These are phyloP conservation scores for Hypoxylon sp. DNA, from an alignment of 2,329 filamentous ascomycete species.

Conservation along the genomic window DNA sequence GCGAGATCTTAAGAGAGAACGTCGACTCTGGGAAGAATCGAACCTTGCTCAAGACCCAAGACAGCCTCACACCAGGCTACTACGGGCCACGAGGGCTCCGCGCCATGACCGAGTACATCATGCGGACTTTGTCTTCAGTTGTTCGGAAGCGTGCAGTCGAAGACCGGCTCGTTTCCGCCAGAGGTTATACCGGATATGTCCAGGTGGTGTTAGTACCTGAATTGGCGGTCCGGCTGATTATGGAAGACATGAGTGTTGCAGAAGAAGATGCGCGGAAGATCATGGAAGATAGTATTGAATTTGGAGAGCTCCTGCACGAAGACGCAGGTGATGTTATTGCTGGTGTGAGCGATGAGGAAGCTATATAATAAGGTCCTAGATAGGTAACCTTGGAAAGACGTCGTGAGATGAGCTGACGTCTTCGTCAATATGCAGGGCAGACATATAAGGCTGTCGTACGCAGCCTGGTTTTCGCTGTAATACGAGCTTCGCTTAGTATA, in stretches of 20 bases:
- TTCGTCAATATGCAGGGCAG: not conserved
- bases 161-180: slow-evolving; percentile 75
- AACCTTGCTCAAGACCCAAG: slow-evolving; percentile 71
- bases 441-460: not conserved
- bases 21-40: slow-evolving; percentile 71
- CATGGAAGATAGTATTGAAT: slow-evolving; percentile 74
- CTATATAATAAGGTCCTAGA: slow-evolving; percentile 7
- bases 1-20: slow-evolving; percentile 67
- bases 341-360: slow-evolving; percentile 48
- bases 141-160: slow-evolving; percentile 74
- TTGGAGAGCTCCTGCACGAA: slow-evolving; percentile 78
- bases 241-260: slow-evolving; percentile 67
- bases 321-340: slow-evolving; percentile 70
- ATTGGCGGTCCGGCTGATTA: slow-evolving; percentile 67
- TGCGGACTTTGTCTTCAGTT: slow-evolving; percentile 70
- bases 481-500: slow-evolving; percentile 17
- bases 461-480: slow-evolving; percentile 5
- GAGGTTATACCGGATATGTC: slow-evolving; percentile 78
- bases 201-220: slow-evolving; percentile 85
- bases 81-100: slow-evolving; percentile 83
- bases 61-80: slow-evolving; percentile 80
- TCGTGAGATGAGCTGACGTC: slow-evolving; percentile 2
- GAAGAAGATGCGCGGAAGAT: slow-evolving; percentile 66
- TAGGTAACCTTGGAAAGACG: not conserved
- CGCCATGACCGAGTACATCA: slow-evolving; percentile 79